phyloP scores from a whole-genome alignment of 1,284 basidiomycete species.

The Fomitopsis pinicola region DNA sequence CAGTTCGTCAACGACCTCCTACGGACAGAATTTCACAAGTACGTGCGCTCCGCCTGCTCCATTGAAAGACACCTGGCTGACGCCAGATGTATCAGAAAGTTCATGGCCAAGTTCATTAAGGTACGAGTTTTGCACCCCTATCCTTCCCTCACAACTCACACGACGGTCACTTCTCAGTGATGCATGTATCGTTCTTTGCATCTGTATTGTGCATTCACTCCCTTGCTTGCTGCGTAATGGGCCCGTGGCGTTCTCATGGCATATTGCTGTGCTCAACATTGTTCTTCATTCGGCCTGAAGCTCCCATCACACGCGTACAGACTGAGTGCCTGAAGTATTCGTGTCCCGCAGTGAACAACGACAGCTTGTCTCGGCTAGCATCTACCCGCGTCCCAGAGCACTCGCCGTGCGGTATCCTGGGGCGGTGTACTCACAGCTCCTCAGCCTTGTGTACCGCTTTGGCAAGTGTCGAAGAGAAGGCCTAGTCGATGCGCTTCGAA shows the following conservation, averaged over 20 bases:
- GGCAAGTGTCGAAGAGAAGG: neutral
- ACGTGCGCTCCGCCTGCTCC: conserved; percentile 27
- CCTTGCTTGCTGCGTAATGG: neutral
- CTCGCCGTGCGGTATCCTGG: neutral
- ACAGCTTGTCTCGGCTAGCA: neutral
- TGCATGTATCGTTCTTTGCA: neutral
- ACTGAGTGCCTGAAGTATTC: neutral
- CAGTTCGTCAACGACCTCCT: conserved; percentile 93
- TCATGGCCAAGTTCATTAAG: conserved; percentile 79
- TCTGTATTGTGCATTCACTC: neutral
- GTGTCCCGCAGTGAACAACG: neutral
- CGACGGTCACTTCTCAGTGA: neutral
- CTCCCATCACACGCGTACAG: neutral
- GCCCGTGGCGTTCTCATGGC: neutral
- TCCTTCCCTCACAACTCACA: neutral
- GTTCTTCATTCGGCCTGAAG: neutral
- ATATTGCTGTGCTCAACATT: neutral
- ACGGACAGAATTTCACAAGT: conserved; percentile 91
- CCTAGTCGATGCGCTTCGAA: neutral
- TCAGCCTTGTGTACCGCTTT: neutral
- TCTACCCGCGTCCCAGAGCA: neutral
- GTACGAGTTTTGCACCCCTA: conserved; percentile 26
- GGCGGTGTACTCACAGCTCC: neutral
- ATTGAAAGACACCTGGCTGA: conserved; percentile 4
- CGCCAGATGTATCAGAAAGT: conserved; percentile 46